phyloP scores from a whole-genome alignment of 2,329 filamentous ascomycete genomes.

The Botrytis squamosa region DNA sequence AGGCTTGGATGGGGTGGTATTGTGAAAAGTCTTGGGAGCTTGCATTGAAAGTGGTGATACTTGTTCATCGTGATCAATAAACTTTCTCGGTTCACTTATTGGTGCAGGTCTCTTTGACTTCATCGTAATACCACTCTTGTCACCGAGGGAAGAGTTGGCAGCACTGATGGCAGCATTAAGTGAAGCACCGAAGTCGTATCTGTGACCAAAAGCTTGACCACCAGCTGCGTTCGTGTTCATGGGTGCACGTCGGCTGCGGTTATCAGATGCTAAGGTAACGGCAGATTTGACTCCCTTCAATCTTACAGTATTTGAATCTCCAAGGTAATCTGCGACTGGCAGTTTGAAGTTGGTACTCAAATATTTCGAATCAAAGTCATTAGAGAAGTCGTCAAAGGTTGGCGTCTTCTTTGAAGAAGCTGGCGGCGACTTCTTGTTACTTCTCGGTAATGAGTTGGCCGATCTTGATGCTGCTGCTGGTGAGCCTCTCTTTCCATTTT shows the following conservation, averaged over 20 bases:
- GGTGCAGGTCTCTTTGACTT: slow-evolving; percentile 34
- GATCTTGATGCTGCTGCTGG: slow-evolving; percentile 53
- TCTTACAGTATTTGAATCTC: slow-evolving; percentile 58
- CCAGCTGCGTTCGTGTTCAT: slow-evolving; percentile 46
- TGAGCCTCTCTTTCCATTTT: slow-evolving; percentile 55
- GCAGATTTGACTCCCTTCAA: slow-evolving; percentile 69
- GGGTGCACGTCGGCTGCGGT: slow-evolving; percentile 43
- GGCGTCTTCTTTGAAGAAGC: slow-evolving; percentile 50
- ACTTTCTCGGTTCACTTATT: slow-evolving; percentile 29
- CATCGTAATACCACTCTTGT: slow-evolving; percentile 55
- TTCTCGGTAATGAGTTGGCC: slow-evolving; percentile 61
- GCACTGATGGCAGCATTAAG: slow-evolving; percentile 77
- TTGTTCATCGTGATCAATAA: slow-evolving; percentile 20
- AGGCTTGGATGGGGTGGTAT: slow-evolving; percentile 33
- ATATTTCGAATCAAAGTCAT: slow-evolving; percentile 47
- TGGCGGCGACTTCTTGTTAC: slow-evolving; percentile 55
- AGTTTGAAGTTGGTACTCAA: slow-evolving; percentile 56
- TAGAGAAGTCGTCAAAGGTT: slow-evolving; percentile 65
- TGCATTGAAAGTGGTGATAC: slow-evolving; percentile 30
- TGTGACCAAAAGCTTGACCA: slow-evolving; percentile 79
- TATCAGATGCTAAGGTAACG: slow-evolving; percentile 50
- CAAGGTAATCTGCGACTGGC: slow-evolving; percentile 61
- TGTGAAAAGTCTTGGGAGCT: slow-evolving; percentile 25
- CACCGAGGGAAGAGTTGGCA: slow-evolving; percentile 62
- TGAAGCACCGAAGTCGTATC: slow-evolving; percentile 96